Evolutionary conservation across 208 protist genomes (phyloP), one percentile per base, ranked within the genome.

Genomic region (Leishmania aethiopica): DNA sequence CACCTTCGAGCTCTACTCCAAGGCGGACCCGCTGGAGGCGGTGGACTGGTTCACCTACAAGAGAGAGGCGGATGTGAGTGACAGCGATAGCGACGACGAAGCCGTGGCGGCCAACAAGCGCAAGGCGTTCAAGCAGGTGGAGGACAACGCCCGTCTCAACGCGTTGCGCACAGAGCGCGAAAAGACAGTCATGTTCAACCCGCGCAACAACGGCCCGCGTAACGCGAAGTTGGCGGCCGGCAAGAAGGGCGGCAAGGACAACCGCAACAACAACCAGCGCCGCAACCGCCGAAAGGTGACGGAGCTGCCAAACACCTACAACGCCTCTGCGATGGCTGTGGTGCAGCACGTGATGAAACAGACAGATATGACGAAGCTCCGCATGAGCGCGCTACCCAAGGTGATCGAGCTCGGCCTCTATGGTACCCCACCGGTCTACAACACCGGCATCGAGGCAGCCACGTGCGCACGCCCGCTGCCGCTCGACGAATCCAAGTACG

Each of bases 81-180:
- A 80, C 62, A 81, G 67, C 42, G 80, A 86, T 11, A 85, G 80
- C 71, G 82, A 89, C 49, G 80, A 79, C n/a, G 86, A 88, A 71
- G 82, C 75, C 28, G 71, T 67, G 42, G 81, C 84, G n/a, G 75
- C 67, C 42, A 88, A 83, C 79, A 85, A 86, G 75, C 83, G 85
- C 82, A 78, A 82, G 42, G 84, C 81, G 35, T 97, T 95, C 85
- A 86, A 70, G 67, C 88, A 86, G 80, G 92, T 97, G 19, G 79
- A 93, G 81, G 90, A 97, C 78, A 89, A 94, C 78, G 84, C 81
- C 32, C 92, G 94, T 35, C 80, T 93, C 62, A 95, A 93, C 78
- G 91, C 92, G 2, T 87, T 96, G 67, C 83, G 87, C 73, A 92
- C 85, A 64, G 83, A 88, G 60, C 79, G 86, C 59, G 87, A 85